These are phyloP conservation scores for Corynespora cassiicola DNA, from an alignment of 2,329 filamentous ascomycete species.

Conservation along the genomic window DNA sequence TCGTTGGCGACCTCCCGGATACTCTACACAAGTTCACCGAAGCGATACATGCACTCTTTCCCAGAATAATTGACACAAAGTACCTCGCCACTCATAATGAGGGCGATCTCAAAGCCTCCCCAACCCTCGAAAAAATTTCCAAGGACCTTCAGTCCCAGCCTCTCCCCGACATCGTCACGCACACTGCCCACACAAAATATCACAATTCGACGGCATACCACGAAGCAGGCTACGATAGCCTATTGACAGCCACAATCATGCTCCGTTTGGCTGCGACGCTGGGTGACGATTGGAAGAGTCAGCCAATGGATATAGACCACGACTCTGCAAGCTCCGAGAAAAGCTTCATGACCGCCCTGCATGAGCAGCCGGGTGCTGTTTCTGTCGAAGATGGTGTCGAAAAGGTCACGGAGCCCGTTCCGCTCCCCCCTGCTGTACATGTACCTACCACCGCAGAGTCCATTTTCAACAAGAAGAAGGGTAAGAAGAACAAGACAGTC, in stretches of 20 bases:
- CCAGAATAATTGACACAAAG: conserved; percentile 67
- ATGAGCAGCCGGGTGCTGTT: conserved; percentile 10
- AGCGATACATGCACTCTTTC: conserved; percentile 61
- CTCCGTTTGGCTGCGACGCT: conserved; percentile 62
- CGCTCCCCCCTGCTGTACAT: conserved; percentile 18
- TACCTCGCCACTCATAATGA: conserved; percentile 66
- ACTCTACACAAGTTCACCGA: conserved; percentile 61
- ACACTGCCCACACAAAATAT: conserved; percentile 49
- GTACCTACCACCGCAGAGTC: neutral
- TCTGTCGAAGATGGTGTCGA: conserved; percentile 22
- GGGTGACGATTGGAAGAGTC: conserved; percentile 46
- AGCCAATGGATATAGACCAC: conserved; percentile 20
- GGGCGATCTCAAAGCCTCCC: conserved; percentile 58
- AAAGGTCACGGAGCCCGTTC: conserved; percentile 18
- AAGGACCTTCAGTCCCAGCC: conserved; percentile 48
- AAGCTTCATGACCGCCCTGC: conserved; percentile 14
- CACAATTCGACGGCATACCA: conserved; percentile 53
- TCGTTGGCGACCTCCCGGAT: conserved; percentile 64
- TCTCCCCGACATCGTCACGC: conserved; percentile 49
- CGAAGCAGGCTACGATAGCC: conserved; percentile 70
- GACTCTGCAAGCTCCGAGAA: conserved; percentile 7
- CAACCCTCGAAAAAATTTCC: conserved; percentile 57
- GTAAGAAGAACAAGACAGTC: conserved; percentile 21
- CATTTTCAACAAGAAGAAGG: conserved; percentile 13
- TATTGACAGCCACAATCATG: conserved; percentile 65